A percentile compares a stretch with the other conserved stretches of the same genome.
Evolutionary conservation across 108 stramenopile species (phyloP).

Genomic region (Skeletonema marinoi): DNA sequence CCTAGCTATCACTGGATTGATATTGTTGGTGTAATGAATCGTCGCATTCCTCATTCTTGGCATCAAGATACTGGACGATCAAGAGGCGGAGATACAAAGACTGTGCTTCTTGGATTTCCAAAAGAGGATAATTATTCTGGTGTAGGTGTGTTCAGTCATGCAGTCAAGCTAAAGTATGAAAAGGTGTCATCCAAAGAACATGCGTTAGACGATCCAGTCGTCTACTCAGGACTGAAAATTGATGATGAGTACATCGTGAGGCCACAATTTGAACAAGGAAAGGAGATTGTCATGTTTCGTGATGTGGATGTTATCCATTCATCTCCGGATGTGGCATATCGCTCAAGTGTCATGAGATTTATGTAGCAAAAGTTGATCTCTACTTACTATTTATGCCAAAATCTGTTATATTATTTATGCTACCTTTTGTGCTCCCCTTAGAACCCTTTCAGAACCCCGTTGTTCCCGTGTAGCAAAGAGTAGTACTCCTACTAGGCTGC

Average conservation of each 20-base stretch:
- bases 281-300: conserved; percentile 68
- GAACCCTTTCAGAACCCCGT: too few relatives aligned
- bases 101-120: conserved; percentile 80
- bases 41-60: conserved; percentile 69
- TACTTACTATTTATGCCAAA: too few relatives aligned
- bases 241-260: conserved; percentile 68
- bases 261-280: conserved; percentile 57
- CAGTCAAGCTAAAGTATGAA: conserved; percentile 57
- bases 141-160: conserved; percentile 75
- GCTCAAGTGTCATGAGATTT: conserved; percentile 79
- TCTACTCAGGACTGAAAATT: conserved; percentile 50
- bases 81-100: conserved; percentile 42
- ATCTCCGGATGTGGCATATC: conserved; percentile 76
- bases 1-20: conserved; percentile 83
- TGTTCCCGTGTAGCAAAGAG: too few relatives aligned
- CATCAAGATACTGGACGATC: conserved; percentile 70
- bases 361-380: conserved; percentile 53
- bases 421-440: too few relatives aligned
- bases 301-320: conserved; percentile 80
- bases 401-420: too few relatives aligned
- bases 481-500: neutral
- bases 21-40: conserved; percentile 68
- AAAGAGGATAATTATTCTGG: conserved; percentile 64
- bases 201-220: conserved; percentile 59
- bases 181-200: conserved; percentile 53